phyloP scores from a whole-genome alignment of 352 stramenopile species.

The Pythium scleroteichum region DNA sequence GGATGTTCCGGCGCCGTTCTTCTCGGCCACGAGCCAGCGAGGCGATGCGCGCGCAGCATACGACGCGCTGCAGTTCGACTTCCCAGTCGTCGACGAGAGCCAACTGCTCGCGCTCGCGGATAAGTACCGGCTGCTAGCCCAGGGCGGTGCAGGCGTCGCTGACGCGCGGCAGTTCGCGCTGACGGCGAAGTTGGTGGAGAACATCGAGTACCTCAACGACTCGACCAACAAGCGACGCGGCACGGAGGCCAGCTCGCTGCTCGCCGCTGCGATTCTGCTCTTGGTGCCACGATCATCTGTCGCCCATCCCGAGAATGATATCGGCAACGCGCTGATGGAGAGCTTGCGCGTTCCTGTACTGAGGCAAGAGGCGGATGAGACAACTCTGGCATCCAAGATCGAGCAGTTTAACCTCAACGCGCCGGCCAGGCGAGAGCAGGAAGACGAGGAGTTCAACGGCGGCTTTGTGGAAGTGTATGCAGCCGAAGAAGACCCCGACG shows the following conservation, averaged over 20 bases:
- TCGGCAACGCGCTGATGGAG: slow-evolving; percentile 31
- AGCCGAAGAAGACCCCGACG: slow-evolving; percentile 56
- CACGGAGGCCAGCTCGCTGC: slow-evolving; percentile 39
- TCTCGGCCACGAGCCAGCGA: background rate
- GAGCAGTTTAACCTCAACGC: background rate
- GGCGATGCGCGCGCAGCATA: slow-evolving; percentile 34
- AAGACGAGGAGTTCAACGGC: slow-evolving; percentile 8
- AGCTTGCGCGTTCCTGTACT: slow-evolving; percentile 6
- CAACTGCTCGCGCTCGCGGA: slow-evolving; percentile 45
- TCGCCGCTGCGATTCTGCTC: slow-evolving; percentile 50
- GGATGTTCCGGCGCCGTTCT: background rate
- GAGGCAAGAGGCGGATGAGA: background rate
- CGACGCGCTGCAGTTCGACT: slow-evolving; percentile 60
- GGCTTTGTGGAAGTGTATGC: slow-evolving; percentile 43
- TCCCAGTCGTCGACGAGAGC: slow-evolving; percentile 38
- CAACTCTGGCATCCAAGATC: too few relatives aligned
- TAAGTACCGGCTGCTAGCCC: slow-evolving; percentile 36
- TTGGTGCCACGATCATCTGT: slow-evolving; percentile 37
- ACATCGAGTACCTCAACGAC: slow-evolving; percentile 51
- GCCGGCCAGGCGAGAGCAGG: background rate
- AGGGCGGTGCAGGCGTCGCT: slow-evolving; percentile 7
- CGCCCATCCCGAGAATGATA: slow-evolving; percentile 23
- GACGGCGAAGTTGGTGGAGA: slow-evolving; percentile 45
- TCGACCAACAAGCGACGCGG: slow-evolving; percentile 21
- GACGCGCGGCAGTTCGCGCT: slow-evolving; percentile 28